These are phyloP conservation scores for Chlamydomonas incerta DNA, from an alignment of 139 green algal species.

Conservation along the genomic window DNA sequence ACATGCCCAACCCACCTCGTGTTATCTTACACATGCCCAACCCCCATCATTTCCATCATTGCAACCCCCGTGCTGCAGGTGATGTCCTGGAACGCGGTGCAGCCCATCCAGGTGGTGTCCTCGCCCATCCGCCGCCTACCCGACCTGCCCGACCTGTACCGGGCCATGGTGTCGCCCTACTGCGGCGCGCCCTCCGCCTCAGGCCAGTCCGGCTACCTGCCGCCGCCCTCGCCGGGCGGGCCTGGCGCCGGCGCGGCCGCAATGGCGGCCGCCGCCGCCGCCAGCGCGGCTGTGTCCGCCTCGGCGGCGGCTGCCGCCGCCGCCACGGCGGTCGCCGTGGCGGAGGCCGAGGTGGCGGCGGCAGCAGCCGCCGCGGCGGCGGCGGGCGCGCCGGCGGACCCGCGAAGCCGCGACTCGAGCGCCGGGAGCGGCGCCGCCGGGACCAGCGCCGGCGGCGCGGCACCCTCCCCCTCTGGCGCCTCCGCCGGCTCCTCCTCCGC, in stretches of 20 bases:
- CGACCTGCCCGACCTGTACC: conserved; percentile 25
- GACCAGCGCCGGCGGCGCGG: too few relatives aligned
- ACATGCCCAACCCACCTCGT: too few relatives aligned
- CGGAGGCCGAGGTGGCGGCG: conserved; percentile 1
- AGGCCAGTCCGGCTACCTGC: conserved; percentile 27
- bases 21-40: too few relatives aligned
- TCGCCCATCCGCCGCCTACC: conserved; percentile 31
- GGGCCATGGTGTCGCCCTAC: conserved; percentile 42
- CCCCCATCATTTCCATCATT: too few relatives aligned
- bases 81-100: conserved; percentile 31
- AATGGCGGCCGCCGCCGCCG: conserved; percentile 4
- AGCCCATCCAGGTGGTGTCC: conserved; percentile 37
- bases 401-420: background rate
- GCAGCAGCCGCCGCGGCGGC: background rate
- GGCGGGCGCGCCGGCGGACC: background rate
- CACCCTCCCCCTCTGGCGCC: too few relatives aligned
- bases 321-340: background rate
- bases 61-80: background rate
- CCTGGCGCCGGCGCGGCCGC: conserved; percentile 6
- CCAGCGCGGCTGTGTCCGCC: conserved; percentile 15
- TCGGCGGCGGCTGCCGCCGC: conserved; percentile 18
- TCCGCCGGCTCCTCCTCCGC: background rate
- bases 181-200: too few relatives aligned
- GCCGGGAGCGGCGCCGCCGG: too few relatives aligned
- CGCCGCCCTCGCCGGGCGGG: background rate